Conservation (phyloP, 345 rosid species). For the Cochlearia excelsa region DNA sequence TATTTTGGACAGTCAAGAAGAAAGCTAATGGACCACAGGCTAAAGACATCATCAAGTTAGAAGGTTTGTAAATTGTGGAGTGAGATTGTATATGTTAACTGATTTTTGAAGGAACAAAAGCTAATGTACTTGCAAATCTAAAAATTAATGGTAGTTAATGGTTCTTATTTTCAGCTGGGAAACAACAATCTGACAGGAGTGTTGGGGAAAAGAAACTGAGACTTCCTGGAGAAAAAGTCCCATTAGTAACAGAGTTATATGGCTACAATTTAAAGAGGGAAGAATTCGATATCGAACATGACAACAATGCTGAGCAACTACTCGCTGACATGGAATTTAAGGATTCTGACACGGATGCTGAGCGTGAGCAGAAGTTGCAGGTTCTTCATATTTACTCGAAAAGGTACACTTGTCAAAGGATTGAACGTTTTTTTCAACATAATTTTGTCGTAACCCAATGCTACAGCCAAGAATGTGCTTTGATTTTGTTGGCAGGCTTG, state of each 20-base stretch:
- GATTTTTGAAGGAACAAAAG: conserved; percentile 4
- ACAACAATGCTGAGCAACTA: conserved; percentile 91
- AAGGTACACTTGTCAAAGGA: conserved; percentile 47
- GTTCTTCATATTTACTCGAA: conserved; percentile 78
- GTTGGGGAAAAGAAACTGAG: conserved; percentile 86
- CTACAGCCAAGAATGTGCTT: conserved; percentile 14
- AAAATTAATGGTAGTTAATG: conserved; percentile 9
- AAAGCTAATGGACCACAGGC: conserved; percentile 42
- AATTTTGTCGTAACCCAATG: conserved; percentile 4
- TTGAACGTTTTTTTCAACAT: background rate
- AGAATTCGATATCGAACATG: conserved; percentile 94
- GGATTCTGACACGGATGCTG: conserved; percentile 71
- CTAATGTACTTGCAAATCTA: conserved; percentile 11
- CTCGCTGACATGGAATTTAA: conserved; percentile 94
- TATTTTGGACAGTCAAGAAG: conserved; percentile 45
- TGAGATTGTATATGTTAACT: conserved; percentile 1
- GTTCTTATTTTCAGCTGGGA: conserved; percentile 39
- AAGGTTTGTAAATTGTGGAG: conserved; percentile 49
- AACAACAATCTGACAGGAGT: conserved; percentile 73
- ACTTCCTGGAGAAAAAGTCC: conserved; percentile 63
- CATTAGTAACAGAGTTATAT: conserved; percentile 66
- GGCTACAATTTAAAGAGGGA: conserved; percentile 89
- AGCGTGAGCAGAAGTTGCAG: conserved; percentile 70
- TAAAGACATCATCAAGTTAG: conserved; percentile 58
- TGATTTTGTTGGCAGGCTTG: conserved; percentile 60